These are phyloP conservation scores for Spinellus fusiger DNA, from an alignment of 192 early-diverging fungal species.

Conservation along the genomic window DNA sequence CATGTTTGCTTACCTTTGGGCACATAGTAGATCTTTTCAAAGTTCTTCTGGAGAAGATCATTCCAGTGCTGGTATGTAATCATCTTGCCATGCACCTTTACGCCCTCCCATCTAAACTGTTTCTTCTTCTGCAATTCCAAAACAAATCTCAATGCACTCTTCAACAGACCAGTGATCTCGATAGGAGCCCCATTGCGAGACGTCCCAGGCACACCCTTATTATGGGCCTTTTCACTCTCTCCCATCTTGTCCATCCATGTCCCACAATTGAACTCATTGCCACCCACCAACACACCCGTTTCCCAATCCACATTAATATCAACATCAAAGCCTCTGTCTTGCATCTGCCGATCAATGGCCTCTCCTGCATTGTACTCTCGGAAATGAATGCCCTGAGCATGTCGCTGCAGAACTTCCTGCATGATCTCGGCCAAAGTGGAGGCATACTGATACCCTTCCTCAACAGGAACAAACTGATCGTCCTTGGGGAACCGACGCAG, in stretches of 20 bases:
- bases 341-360: conserved; percentile 87
- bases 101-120: conserved; percentile 34
- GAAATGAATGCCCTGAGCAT: conserved; percentile 87
- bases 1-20: conserved; percentile 55
- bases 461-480: conserved; percentile 67
- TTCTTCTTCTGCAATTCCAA: conserved; percentile 39
- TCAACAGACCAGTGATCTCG: conserved; percentile 89
- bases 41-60: conserved; percentile 66
- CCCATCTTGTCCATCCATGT: conserved; percentile 99
- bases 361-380: conserved; percentile 93
- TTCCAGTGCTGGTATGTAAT: conserved; percentile 77
- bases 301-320: conserved; percentile 66
- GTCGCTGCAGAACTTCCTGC: conserved; percentile 86
- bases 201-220: conserved; percentile 84
- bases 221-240: conserved; percentile 91
- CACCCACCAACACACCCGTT: conserved; percentile 81
- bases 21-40: conserved; percentile 89
- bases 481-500: conserved; percentile 77
- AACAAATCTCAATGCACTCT: conserved; percentile 84
- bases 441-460: conserved; percentile 53
- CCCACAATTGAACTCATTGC: conserved; percentile 91
- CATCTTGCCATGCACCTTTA: conserved; percentile 25
- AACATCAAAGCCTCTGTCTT: conserved; percentile 83
- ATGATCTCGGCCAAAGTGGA: conserved; percentile 81
- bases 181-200: conserved; percentile 88